Base-by-base conservation (phyloP, 257 asterid genomes). In the Penstemon newberryi region DNA sequence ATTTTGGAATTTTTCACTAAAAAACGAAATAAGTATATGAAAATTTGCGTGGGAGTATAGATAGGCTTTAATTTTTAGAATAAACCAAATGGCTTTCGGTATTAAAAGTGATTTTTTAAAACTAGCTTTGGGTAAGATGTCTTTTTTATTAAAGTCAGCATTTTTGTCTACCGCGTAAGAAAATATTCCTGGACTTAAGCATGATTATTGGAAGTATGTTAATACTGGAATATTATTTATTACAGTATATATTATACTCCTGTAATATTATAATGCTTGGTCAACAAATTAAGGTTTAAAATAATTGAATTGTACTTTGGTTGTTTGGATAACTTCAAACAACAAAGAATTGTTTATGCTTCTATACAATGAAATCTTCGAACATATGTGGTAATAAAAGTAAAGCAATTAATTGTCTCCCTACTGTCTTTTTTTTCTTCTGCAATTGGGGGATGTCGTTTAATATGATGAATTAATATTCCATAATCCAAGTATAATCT, bases 121-220 rank as follows among this genome's bases (percentile, higher is more conserved):
- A 25, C 33, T 25, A 25, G 33, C 33, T 25, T 25, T 46, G 8
- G 9, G 9, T 46, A 46, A 7, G 51, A 46, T 12, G 33, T 25
- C 33, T 52, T 65, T 38, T 49, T 65, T 65, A 3, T 13, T 50
- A 4, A 50, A 55, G 72, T 67, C 72, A 67, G 33, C 54, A 67
- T 55, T 55, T 67, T 4, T 67, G 64, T 67, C 72, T 55, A 50
- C 55, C 55, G 38, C 64, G n/a, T 53, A 43, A 55, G 5, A 25
- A 41, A 59, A 43, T 67, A 8, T 8, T 50, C 60, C 63, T 42
- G 63, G 44, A 65, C 47, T 65, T 52, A 51, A 52, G 70, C 41
- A 47, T 47, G 47, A 7, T 8, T 46, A 46, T 46, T 46, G 11
- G 3, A 46, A 46, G 12, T 46, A 3, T 46, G 51, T 46, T 25